A percentile compares a stretch with the other conserved stretches of the same genome.
These are phyloP conservation scores for Lumnitzera littorea DNA, from an alignment of 345 rosid species.

Conservation along the genomic window DNA sequence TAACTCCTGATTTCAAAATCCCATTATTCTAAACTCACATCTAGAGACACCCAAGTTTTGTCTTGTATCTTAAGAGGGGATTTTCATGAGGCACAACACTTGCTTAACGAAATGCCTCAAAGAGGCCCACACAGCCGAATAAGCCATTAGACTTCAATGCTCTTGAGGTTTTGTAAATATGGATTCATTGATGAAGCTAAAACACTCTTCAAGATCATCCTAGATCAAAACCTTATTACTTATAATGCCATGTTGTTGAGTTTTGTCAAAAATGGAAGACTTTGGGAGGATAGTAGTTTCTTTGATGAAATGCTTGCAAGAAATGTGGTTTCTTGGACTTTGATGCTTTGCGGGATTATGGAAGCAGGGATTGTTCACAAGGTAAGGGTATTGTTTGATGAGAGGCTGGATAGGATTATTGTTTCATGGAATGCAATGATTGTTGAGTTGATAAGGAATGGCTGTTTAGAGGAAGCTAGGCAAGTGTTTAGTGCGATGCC, in stretches of 20 bases:
- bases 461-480: slow-evolving; percentile 41
- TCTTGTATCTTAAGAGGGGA: slow-evolving; percentile 18
- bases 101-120: slow-evolving; percentile 41
- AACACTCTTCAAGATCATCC: slow-evolving; percentile 45
- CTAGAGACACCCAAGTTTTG: slow-evolving; percentile 31
- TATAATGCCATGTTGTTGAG: slow-evolving; percentile 60
- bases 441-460: slow-evolving; percentile 41
- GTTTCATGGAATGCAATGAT: slow-evolving; percentile 64
- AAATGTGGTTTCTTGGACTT: slow-evolving; percentile 61
- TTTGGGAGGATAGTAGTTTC: slow-evolving; percentile 33
- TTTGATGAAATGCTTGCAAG: slow-evolving; percentile 45
- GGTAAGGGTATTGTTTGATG: slow-evolving; percentile 41
- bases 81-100: slow-evolving; percentile 35
- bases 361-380: slow-evolving; percentile 38
- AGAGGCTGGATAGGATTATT: slow-evolving; percentile 52
- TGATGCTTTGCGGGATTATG: slow-evolving; percentile 38
- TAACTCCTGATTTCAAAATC: not conserved
- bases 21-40: slow-evolving; percentile 14
- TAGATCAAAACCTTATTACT: slow-evolving; percentile 38
- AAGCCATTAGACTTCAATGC: slow-evolving; percentile 46
- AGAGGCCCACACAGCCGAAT: slow-evolving; percentile 29
- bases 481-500: slow-evolving; percentile 38
- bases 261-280: slow-evolving; percentile 30
- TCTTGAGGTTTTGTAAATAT: slow-evolving; percentile 28
- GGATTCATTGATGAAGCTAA: slow-evolving; percentile 51